Evolutionary conservation across 371 early-diverging fungal species (phyloP).

Genomic region (Mortierella sp.): DNA sequence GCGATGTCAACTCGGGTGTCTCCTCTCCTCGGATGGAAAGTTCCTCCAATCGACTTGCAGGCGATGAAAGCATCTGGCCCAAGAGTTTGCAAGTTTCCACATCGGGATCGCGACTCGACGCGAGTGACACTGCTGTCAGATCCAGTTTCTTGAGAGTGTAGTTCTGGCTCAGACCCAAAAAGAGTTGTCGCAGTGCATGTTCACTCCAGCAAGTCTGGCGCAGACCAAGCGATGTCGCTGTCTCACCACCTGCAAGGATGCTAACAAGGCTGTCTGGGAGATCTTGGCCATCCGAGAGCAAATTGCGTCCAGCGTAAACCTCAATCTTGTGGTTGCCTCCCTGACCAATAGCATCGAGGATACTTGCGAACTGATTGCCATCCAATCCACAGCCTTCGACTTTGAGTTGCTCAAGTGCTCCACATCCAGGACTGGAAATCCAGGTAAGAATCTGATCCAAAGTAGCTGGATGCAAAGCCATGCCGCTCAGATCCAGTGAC

Average conservation of each 20-base stretch:
- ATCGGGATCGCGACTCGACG: slow-evolving; percentile 49
- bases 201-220: slow-evolving; percentile 53
- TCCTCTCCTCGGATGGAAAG: slow-evolving; percentile 43
- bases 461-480: slow-evolving; percentile 44
- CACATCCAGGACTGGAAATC: slow-evolving; percentile 38
- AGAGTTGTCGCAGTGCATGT: slow-evolving; percentile 41
- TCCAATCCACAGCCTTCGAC: slow-evolving; percentile 52
- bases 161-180: slow-evolving; percentile 39
- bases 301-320: slow-evolving; percentile 35
- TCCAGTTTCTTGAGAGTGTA: slow-evolving; percentile 42
- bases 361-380: slow-evolving; percentile 41
- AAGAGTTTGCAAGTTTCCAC: slow-evolving; percentile 49
- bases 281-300: slow-evolving; percentile 44
- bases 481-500: slow-evolving; percentile 38
- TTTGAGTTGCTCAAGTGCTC: slow-evolving; percentile 31
- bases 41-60: slow-evolving; percentile 42
- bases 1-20: slow-evolving; percentile 33
- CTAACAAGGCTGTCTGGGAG: slow-evolving; percentile 36
- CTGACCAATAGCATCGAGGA: slow-evolving; percentile 45
- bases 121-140: slow-evolving; percentile 37
- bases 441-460: slow-evolving; percentile 43
- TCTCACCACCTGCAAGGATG: slow-evolving; percentile 36
- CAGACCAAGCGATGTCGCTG: slow-evolving; percentile 34
- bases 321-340: slow-evolving; percentile 36
- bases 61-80: slow-evolving; percentile 43